A percentile compares a stretch with the other conserved stretches of the same genome.
These are phyloP conservation scores for Adenanthera pavonina DNA, from an alignment of 306 rosid genomes.

Conservation along the genomic window DNA sequence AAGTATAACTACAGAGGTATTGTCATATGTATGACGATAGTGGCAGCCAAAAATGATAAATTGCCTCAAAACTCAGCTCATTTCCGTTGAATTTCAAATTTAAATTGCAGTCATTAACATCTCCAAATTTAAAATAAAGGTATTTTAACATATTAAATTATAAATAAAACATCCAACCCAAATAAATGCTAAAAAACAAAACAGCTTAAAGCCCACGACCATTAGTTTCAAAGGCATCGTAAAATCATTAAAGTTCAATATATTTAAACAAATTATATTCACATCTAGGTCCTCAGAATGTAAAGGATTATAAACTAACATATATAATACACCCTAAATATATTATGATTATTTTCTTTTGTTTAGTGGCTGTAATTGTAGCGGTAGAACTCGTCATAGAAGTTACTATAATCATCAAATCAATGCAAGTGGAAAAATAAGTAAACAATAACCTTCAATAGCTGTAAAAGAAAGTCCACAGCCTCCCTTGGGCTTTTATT, in stretches of 20 bases:
- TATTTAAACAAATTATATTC: neutral
- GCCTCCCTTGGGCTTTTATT: constrained; percentile 98
- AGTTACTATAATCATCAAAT: neutral
- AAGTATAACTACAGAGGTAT: neutral
- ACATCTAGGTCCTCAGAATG: neutral
- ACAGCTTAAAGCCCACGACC: neutral
- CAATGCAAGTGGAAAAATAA: constrained; percentile 20
- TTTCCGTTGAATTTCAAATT: neutral
- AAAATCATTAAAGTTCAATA: neutral
- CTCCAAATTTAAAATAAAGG: neutral
- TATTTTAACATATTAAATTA: neutral
- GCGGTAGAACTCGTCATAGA: neutral
- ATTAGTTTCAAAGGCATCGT: neutral
- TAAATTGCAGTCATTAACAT: neutral
- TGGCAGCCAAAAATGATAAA: constrained; percentile 12
- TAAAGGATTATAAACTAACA: neutral
- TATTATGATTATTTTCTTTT: neutral
- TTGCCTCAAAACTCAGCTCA: neutral
- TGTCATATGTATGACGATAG: neutral
- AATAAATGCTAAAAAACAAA: neutral
- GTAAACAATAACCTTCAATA: constrained; percentile 70
- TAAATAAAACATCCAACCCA: neutral
- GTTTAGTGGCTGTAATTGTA: neutral
- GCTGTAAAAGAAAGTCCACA: constrained; percentile 89
- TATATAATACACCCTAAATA: neutral